phyloP scores from a whole-genome alignment of 495 filamentous ascomycete genomes.

The Cercophora scortea region DNA sequence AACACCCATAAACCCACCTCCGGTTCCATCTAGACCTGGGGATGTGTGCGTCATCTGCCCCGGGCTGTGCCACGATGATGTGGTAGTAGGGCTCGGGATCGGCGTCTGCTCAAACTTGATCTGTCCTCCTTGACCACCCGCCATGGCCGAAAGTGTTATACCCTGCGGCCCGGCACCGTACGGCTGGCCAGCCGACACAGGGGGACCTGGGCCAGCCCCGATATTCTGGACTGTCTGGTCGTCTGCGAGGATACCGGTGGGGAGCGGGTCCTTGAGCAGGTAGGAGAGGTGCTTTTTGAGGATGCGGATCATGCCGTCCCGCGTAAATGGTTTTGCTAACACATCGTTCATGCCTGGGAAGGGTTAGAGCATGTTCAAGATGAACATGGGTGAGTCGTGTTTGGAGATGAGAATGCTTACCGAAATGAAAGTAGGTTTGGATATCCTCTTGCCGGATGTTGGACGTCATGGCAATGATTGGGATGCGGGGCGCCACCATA shows the following conservation, averaged over 20 bases:
- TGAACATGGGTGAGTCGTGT: background rate
- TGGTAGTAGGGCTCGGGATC: constrained; percentile 63
- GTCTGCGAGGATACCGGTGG: constrained; percentile 5
- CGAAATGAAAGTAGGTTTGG: constrained; percentile 92
- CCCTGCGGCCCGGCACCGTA: constrained; percentile 3
- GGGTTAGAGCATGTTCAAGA: constrained; percentile 8
- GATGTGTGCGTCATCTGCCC: constrained; percentile 58
- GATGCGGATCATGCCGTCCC: constrained; percentile 85
- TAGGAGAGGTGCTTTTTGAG: constrained; percentile 82
- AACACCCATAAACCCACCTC: constrained; percentile 31
- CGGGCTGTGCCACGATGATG: constrained; percentile 68
- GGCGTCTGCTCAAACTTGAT: constrained; percentile 81
- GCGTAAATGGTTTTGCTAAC: constrained; percentile 93
- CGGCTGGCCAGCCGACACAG: constrained; percentile 26
- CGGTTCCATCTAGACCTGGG: constrained; percentile 36
- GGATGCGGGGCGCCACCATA: constrained; percentile 72
- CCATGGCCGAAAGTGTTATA: constrained; percentile 11
- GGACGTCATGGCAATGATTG: constrained; percentile 97
- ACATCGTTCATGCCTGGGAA: constrained; percentile 94
- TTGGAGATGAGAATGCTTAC: constrained; percentile 41
- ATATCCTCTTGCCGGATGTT: constrained; percentile 97
- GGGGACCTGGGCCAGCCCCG: constrained; percentile 13
- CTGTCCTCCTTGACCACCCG: constrained; percentile 30
- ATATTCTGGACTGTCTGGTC: constrained; percentile 8
- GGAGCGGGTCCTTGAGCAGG: constrained; percentile 47